Conservation (phyloP, 495 filamentous ascomycete genomes). For the Lentithecium fluviatile region DNA sequence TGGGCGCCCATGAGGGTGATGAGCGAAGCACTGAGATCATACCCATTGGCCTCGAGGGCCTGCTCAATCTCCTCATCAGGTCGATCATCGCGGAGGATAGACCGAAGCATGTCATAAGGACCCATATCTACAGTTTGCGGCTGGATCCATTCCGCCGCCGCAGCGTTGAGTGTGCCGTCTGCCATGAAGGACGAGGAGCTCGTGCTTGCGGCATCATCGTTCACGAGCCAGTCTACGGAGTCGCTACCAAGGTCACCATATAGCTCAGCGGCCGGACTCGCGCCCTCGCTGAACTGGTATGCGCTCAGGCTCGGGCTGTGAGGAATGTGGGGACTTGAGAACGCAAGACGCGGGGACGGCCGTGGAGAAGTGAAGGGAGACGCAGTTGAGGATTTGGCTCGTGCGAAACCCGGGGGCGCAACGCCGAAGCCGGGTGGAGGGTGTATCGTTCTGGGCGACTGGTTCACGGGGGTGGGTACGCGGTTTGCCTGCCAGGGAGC, state of each 20-base stretch:
- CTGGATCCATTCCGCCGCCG: constrained; percentile 75
- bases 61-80: constrained; percentile 91
- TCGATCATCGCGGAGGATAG: constrained; percentile 83
- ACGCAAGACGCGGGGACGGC: constrained; percentile 86
- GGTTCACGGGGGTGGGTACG: constrained; percentile 73
- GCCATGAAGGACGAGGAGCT: constrained; percentile 61
- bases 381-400: constrained; percentile 69
- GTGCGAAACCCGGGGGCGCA: constrained; percentile 66
- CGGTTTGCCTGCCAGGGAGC: constrained; percentile 86
- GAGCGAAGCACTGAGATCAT: constrained; percentile 89
- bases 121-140: constrained; percentile 86
- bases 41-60: constrained; percentile 82
- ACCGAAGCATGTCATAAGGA: constrained; percentile 95
- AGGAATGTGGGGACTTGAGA: constrained; percentile 87
- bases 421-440: constrained; percentile 75
- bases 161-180: constrained; percentile 65
- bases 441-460: constrained; percentile 68
- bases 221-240: constrained; percentile 94
- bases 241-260: constrained; percentile 92
- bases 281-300: constrained; percentile 79
- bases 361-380: constrained; percentile 95
- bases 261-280: constrained; percentile 73
- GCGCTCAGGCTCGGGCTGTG: constrained; percentile 92
- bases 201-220: constrained; percentile 78
- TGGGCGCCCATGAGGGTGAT: constrained; percentile 72